These are phyloP conservation scores for Dunaliella primolecta DNA, from an alignment of 139 green algal genomes.

Conservation along the genomic window DNA sequence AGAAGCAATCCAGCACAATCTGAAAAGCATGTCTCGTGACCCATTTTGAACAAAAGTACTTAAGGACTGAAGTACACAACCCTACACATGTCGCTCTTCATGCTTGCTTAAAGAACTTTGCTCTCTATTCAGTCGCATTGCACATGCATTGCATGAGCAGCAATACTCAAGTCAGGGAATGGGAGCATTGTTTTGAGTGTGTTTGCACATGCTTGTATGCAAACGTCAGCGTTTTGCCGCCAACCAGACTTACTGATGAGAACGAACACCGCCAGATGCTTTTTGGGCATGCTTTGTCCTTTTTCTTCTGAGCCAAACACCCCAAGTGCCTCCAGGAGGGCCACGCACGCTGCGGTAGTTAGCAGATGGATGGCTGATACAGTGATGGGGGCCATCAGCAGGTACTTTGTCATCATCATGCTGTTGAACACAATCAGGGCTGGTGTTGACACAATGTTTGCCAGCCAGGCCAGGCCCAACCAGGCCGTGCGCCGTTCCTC, in stretches of 20 bases:
- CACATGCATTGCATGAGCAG: too few species aligned
- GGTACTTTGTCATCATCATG: not conserved
- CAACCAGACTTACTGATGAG: not conserved
- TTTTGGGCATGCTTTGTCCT: not conserved
- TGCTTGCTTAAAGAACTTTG: too few species aligned
- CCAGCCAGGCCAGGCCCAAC: not conserved
- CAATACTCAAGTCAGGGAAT: too few species aligned
- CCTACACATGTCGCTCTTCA: too few species aligned
- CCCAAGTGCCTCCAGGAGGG: not conserved
- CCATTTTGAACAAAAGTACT: too few species aligned
- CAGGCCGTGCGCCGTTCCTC: not conserved
- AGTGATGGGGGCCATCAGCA: not conserved
- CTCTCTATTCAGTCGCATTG: too few species aligned
- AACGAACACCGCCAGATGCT: not conserved
- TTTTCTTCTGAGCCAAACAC: not conserved
- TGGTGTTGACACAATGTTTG: not conserved
- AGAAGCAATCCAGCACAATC: too few species aligned
- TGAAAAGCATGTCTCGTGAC: too few species aligned
- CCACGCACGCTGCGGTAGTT: not conserved
- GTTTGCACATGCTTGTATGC: not conserved
- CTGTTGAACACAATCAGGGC: not conserved
- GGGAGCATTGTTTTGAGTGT: too few species aligned
- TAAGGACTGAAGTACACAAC: too few species aligned
- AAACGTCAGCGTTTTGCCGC: not conserved
- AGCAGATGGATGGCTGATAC: not conserved